Percentiles rank a stretch among this genome's conserved stretches.
These are phyloP conservation scores for Penicillium canariense DNA, from an alignment of 495 filamentous ascomycete genomes.

Conservation along the genomic window DNA sequence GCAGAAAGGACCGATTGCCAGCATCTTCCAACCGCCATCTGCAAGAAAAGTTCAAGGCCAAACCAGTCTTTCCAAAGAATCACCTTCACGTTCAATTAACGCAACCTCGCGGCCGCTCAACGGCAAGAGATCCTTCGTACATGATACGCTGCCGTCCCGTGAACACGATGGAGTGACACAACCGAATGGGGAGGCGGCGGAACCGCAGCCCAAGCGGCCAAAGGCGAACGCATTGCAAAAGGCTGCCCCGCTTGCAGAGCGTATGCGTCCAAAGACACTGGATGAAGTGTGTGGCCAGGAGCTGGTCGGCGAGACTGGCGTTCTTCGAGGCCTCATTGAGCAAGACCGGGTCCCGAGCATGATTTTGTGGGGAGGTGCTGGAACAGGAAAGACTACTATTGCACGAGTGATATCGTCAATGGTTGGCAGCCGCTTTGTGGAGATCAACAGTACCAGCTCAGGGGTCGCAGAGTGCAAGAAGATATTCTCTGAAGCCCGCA, in stretches of 20 bases:
- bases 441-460: constrained; percentile 90
- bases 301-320: constrained; percentile 77
- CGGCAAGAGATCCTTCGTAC: constrained; percentile 35
- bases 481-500: constrained; percentile 81
- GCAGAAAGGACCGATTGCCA: constrained; percentile 56
- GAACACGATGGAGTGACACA: constrained; percentile 19
- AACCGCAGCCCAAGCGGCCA: constrained; percentile 52
- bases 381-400: constrained; percentile 96
- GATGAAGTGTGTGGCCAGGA: constrained; percentile 92
- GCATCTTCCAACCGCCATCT: constrained; percentile 76
- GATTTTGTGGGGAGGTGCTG: constrained; percentile 90
- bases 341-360: constrained; percentile 85
- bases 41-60: constrained; percentile 40
- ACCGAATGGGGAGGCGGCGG: constrained; percentile 19
- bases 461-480: constrained; percentile 96
- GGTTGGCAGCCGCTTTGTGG: constrained; percentile 81
- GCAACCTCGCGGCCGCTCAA: constrained; percentile 32
- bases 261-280: constrained; percentile 81
- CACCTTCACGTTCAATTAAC: constrained; percentile 16
- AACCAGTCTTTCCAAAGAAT: constrained; percentile 21
- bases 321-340: constrained; percentile 88
- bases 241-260: constrained; percentile 83
- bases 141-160: constrained; percentile 21
- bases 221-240: constrained; percentile 62
- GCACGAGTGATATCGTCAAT: constrained; percentile 85